Evolutionary conservation across 108 stramenopile species (phyloP).

Genomic region (Hondaea fermentalgiana): DNA sequence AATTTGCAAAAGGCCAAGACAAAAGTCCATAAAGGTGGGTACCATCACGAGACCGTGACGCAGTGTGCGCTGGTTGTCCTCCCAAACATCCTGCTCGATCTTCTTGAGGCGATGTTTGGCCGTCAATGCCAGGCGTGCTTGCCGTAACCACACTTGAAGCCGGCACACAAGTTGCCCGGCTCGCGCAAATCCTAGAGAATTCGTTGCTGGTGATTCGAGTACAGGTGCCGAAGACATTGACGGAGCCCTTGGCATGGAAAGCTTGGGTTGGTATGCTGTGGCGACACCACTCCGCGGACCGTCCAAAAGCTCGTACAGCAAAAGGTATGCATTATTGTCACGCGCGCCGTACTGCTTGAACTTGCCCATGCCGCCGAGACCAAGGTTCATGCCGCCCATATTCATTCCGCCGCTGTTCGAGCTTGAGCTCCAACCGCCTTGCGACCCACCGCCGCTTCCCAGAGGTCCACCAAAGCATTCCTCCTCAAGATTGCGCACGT

Average conservation of each 20-base stretch:
- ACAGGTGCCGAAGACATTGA: background rate
- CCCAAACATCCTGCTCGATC: background rate
- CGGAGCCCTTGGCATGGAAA: background rate
- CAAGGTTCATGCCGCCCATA: background rate
- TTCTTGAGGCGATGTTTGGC: background rate
- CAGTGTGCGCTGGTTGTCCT: constrained; percentile 17
- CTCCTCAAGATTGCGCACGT: constrained; percentile 11
- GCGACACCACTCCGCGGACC: background rate
- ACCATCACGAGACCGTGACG: background rate
- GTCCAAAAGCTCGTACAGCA: background rate
- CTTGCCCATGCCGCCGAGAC: background rate
- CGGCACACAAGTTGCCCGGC: background rate
- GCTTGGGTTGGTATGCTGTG: background rate
- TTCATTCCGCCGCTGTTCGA: too few species aligned
- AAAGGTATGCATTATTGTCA: background rate
- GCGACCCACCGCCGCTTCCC: background rate
- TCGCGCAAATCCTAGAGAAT: background rate
- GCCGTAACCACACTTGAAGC: background rate
- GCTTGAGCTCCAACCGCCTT: background rate
- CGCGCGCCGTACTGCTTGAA: background rate
- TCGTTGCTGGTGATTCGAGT: too few species aligned
- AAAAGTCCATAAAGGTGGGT: background rate
- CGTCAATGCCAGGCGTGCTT: background rate
- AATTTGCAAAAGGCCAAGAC: background rate
- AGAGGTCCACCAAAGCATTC: constrained; percentile 7